A percentile compares a stretch with the other conserved stretches of the same genome.
phyloP scores from a whole-genome alignment of 2,329 filamentous ascomycete species.

The Ceratocystis variospora region DNA sequence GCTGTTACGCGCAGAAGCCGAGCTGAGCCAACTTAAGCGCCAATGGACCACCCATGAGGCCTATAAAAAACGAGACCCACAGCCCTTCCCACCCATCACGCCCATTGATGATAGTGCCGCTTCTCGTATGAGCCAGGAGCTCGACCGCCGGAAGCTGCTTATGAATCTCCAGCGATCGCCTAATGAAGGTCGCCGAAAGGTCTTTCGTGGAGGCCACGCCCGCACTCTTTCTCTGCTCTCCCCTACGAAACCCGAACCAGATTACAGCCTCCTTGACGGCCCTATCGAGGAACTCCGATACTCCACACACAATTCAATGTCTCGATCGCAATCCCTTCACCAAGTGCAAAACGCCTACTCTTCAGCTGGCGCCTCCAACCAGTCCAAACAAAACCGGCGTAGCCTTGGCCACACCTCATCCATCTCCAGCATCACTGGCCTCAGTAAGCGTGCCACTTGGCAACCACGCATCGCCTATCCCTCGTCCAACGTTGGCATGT shows the following conservation, averaged over 20 bases:
- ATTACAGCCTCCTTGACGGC: conserved; percentile 34
- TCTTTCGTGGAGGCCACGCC: conserved; percentile 54
- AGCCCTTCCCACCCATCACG: conserved; percentile 17
- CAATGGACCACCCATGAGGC: conserved; percentile 71
- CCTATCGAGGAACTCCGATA: conserved; percentile 31
- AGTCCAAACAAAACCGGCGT: neutral
- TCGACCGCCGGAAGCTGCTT: conserved; percentile 60
- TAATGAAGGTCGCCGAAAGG: conserved; percentile 38
- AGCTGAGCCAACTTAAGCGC: conserved; percentile 63
- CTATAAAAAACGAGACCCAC: conserved; percentile 58
- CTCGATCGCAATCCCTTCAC: conserved; percentile 14
- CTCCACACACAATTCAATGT: conserved; percentile 23
- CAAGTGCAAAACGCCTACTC: conserved; percentile 16
- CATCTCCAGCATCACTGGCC: conserved; percentile 26
- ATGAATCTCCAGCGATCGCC: conserved; percentile 37
- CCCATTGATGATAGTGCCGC: conserved; percentile 28
- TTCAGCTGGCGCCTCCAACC: conserved; percentile 13
- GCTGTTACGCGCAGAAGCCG: conserved; percentile 64
- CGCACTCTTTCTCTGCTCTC: conserved; percentile 68
- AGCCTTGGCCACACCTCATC: conserved; percentile 10
- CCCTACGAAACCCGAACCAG: conserved; percentile 38
- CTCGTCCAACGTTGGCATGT: conserved; percentile 32
- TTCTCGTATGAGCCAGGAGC: conserved; percentile 40
- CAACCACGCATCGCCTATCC: conserved; percentile 36
- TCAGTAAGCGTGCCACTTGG: conserved; percentile 47